Conservation (phyloP, 208 protist genomes). For the Vickermania ingenoplastis region DNA sequence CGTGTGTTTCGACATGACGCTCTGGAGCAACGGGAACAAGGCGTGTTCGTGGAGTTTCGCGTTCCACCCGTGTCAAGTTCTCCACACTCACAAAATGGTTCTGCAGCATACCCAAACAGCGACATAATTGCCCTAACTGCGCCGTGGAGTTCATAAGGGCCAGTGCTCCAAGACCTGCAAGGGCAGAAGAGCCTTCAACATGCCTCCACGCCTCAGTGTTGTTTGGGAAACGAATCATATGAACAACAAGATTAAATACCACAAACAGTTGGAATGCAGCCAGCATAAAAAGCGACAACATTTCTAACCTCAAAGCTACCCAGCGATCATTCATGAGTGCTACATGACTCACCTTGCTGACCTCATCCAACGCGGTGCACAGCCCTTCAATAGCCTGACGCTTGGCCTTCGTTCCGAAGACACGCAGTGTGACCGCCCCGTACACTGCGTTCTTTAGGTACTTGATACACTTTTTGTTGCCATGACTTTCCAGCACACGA, state of each 20-base stretch:
- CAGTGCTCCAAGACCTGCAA: conserved; percentile 57
- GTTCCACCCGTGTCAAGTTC: conserved; percentile 38
- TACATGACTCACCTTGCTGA: conserved; percentile 37
- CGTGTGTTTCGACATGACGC: neutral
- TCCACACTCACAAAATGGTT: conserved; percentile 72
- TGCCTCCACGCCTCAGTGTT: neutral
- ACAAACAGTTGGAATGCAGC: conserved; percentile 41
- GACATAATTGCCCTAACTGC: conserved; percentile 49
- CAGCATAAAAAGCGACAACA: conserved; percentile 59
- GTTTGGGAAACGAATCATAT: neutral
- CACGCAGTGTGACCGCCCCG: conserved; percentile 54
- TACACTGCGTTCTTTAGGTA: conserved; percentile 53
- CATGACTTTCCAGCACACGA: conserved; percentile 45
- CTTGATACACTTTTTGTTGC: conserved; percentile 28
- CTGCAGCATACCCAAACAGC: conserved; percentile 59
- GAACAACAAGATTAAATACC: conserved; percentile 17
- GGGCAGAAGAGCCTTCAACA: conserved; percentile 15
- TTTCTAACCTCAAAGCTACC: conserved; percentile 56
- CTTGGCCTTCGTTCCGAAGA: conserved; percentile 29
- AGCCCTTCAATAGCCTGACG: conserved; percentile 39
- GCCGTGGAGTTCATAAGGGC: conserved; percentile 44
- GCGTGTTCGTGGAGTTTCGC: conserved; percentile 21
- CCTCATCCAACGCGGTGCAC: conserved; percentile 45
- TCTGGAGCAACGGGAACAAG: neutral
- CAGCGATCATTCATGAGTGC: conserved; percentile 55